phyloP scores from a whole-genome alignment of 306 rosid genomes.

The Sicyos baderoa region DNA sequence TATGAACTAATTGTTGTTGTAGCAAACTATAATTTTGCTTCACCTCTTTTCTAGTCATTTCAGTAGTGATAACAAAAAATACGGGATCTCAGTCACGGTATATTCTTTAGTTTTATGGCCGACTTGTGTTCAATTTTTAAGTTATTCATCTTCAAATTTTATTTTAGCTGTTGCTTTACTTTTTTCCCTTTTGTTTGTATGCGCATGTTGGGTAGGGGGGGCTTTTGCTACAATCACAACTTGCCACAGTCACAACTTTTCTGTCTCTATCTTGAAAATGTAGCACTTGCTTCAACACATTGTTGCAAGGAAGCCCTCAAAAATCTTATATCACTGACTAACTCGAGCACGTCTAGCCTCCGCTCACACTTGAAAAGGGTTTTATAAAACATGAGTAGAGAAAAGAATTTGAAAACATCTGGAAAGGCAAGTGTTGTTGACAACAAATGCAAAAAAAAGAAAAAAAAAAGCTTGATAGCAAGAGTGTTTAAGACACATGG shows the following conservation, averaged over 20 bases:
- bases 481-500: background rate
- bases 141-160: background rate
- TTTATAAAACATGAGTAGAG: background rate
- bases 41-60: background rate
- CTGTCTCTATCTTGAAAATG: too few relatives aligned
- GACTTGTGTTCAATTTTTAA: background rate
- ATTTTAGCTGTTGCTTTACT: background rate
- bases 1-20: slow-evolving; percentile 16
- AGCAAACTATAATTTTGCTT: slow-evolving; percentile 10
- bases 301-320: too few relatives aligned
- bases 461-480: background rate
- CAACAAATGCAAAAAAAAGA: background rate
- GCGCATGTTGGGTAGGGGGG: too few relatives aligned
- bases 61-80: background rate
- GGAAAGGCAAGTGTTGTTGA: background rate
- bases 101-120: background rate
- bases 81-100: background rate
- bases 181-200: too few relatives aligned
- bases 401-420: background rate
- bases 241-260: too few relatives aligned
- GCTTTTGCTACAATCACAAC: too few relatives aligned
- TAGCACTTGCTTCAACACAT: too few relatives aligned
- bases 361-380: background rate
- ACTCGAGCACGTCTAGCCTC: too few relatives aligned
- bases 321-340: too few relatives aligned